These are phyloP conservation scores for Ophiostoma tasmaniense DNA, from an alignment of 2,329 filamentous ascomycete species.

Conservation along the genomic window DNA sequence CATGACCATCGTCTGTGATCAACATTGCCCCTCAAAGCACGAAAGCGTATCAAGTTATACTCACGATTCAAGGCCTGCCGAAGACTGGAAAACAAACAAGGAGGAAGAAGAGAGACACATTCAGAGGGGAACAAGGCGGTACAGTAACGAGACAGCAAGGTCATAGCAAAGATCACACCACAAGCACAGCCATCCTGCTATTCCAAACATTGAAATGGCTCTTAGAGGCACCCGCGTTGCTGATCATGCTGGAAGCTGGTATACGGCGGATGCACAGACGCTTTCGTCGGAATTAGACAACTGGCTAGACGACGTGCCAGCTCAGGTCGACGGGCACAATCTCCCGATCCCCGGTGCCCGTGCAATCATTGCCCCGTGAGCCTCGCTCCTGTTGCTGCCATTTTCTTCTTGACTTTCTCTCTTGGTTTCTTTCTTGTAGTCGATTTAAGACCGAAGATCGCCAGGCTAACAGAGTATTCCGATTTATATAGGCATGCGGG, in stretches of 20 bases:
- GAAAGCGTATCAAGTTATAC: background rate
- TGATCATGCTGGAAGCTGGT: conserved; percentile 80
- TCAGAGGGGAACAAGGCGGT: background rate
- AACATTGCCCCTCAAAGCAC: background rate
- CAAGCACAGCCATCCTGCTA: background rate
- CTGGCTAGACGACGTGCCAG: conserved; percentile 66
- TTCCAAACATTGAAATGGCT: conserved; percentile 12
- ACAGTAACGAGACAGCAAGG: background rate
- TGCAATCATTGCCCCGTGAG: conserved; percentile 88
- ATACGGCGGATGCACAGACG: conserved; percentile 50
- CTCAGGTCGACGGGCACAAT: conserved; percentile 47
- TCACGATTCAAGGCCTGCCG: background rate
- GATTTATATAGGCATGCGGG: conserved; percentile 66
- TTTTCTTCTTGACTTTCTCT: background rate
- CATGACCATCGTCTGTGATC: background rate
- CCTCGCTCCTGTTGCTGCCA: background rate
- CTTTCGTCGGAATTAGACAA: conserved; percentile 62
- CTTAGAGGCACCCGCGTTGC: conserved; percentile 19
- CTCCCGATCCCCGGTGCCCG: conserved; percentile 68
- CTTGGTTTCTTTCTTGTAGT: conserved; percentile 5
- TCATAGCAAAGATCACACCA: background rate
- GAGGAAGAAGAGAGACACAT: background rate
- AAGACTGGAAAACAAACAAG: background rate
- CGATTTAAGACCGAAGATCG: background rate
- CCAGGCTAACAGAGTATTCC: background rate